A percentile compares a stretch with the other conserved stretches of the same genome.
Evolutionary conservation across 345 rosid species (phyloP).

Genomic region (Kandelia obovata): DNA sequence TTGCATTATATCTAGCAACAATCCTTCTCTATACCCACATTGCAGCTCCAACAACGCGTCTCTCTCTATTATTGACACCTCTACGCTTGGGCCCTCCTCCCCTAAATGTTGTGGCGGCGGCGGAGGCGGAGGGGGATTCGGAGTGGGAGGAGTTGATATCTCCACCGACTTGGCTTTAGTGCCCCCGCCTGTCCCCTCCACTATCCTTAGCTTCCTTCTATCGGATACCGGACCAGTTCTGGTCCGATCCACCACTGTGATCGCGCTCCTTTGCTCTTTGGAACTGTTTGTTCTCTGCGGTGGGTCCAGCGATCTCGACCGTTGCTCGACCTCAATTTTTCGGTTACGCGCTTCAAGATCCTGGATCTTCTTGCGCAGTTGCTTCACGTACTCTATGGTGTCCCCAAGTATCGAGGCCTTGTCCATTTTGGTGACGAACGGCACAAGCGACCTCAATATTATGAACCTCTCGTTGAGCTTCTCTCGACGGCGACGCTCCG

Average conservation of each 20-base stretch:
- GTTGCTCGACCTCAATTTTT: conserved; percentile 49
- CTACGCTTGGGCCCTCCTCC: conserved; percentile 31
- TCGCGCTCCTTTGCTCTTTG: conserved; percentile 39
- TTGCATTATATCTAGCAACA: conserved; percentile 78
- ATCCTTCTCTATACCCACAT: conserved; percentile 67
- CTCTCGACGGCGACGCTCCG: conserved; percentile 93
- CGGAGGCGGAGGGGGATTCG: neutral
- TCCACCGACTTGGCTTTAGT: conserved; percentile 47
- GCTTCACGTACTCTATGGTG: conserved; percentile 92
- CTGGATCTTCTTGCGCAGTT: conserved; percentile 67
- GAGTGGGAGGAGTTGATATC: neutral
- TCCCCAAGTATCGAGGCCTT: conserved; percentile 95
- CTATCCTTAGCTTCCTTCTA: conserved; percentile 53
- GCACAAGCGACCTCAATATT: conserved; percentile 74
- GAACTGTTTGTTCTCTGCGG: conserved; percentile 30
- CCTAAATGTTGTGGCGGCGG: conserved; percentile 4
- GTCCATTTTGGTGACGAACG: conserved; percentile 97
- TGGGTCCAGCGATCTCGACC: conserved; percentile 28
- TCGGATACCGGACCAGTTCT: conserved; percentile 34
- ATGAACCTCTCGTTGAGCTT: conserved; percentile 89
- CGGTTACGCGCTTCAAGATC: conserved; percentile 60
- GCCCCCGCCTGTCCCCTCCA: conserved; percentile 35
- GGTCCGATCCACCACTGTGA: conserved; percentile 28
- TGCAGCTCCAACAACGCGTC: conserved; percentile 79
- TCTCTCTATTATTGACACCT: conserved; percentile 92